Evolutionary conservation across 257 asterid genomes (phyloP), one percentile per base, ranked within the genome.

Genomic region (Knoxia roxburghii): DNA sequence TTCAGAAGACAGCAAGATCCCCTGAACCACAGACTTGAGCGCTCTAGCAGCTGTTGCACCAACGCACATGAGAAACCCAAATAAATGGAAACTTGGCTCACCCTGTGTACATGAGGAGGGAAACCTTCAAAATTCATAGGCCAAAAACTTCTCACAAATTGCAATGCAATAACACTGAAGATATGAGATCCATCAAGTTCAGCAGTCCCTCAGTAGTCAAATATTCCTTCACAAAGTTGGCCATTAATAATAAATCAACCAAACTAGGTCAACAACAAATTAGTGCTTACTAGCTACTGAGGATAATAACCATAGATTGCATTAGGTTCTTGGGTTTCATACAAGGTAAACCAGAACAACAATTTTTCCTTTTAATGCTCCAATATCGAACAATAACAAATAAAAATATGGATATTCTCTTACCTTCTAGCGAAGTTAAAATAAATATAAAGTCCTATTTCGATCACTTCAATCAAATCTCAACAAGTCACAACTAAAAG

Each of bases 11-110:
- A 84, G 86, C 81, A 84, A 81, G 73, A 84, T 81, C 71, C 87
- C 90, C 71, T 85, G 90, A 30, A 82, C 74, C 73, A 85, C 90
- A 37, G 90, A 77, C 73, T 85, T 85, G 66, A 85, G 86, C 26
- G 90, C 90, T 64, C 87, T 80, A 55, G 90, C 87, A 69, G 87
- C 87, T 67, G 89, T 84, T 61, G 89, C 89, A 58, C 81, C 89
- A 30, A 84, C 53, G 43, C 89, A 84, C 72, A 85, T 78, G 48
- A 85, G 70, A 73, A 85, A 85, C 45, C 90, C 90, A 76, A 85
- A 85, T 52, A 85, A 76, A 73, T 85, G 87, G 77, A 85, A 85
- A 73, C 87, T 85, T 27, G 90, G 90, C 61, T 82, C 90, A 51
- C 90, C 83, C 90, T 85, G 68, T 29, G 62, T 51, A 26, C 68